A percentile compares a stretch with the other conserved stretches of the same genome.
phyloP scores from a whole-genome alignment of 148 eudicot species.

The Spergularia marina region DNA sequence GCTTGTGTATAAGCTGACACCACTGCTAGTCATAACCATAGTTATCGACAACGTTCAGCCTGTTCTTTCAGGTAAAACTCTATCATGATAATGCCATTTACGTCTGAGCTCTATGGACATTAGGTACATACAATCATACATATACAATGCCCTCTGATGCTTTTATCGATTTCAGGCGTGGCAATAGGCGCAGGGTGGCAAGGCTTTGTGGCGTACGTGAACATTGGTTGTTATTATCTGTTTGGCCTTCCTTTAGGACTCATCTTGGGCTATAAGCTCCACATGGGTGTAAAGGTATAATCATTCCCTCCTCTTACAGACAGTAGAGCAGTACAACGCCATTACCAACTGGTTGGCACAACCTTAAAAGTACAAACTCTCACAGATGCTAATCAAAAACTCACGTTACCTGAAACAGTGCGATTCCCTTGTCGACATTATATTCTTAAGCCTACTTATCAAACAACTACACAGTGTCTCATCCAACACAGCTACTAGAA shows the following conservation, averaged over 20 bases:
- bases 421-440: too few species aligned
- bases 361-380: too few species aligned
- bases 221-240: slow-evolving; percentile 30
- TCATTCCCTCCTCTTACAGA: too few species aligned
- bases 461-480: too few species aligned
- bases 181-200: slow-evolving; percentile 38
- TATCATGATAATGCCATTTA: not conserved
- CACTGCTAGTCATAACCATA: slow-evolving; percentile 32
- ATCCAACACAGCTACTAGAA: too few species aligned
- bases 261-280: slow-evolving; percentile 22
- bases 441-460: too few species aligned
- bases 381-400: too few species aligned
- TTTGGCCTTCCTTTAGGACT: slow-evolving; percentile 31
- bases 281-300: slow-evolving; percentile 24
- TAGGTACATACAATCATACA: not conserved
- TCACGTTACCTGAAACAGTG: too few species aligned
- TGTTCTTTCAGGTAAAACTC: slow-evolving; percentile 28
- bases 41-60: slow-evolving; percentile 32
- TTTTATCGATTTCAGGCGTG: slow-evolving; percentile 21
- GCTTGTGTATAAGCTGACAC: slow-evolving; percentile 23
- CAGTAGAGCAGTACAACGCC: too few species aligned
- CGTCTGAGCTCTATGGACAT: too few species aligned
- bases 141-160: not conserved
- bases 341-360: too few species aligned
- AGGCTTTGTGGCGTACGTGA: slow-evolving; percentile 29